Evolutionary conservation across 192 early-diverging fungal genomes (phyloP).

Genomic region (Coemansia sp.): DNA sequence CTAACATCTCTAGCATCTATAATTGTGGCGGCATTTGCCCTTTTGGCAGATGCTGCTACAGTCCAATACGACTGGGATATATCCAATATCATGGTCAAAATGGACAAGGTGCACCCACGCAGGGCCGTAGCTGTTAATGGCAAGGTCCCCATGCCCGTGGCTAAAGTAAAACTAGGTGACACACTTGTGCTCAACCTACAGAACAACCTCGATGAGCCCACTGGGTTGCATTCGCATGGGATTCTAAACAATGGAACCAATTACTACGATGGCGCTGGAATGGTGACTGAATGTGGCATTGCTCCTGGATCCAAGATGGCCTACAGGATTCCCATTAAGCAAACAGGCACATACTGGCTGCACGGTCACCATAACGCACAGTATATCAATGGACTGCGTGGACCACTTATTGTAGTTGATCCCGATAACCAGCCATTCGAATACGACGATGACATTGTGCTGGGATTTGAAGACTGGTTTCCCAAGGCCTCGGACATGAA

Average conservation of each 20-base stretch:
- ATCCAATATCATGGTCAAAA: slow-evolving; percentile 55
- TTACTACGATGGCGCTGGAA: slow-evolving; percentile 65
- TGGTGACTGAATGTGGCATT: slow-evolving; percentile 73
- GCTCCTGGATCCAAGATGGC: slow-evolving; percentile 56
- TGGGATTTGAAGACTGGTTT: slow-evolving; percentile 71
- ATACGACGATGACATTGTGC: slow-evolving; percentile 66
- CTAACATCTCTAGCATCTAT: no score
- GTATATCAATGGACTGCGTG: slow-evolving; percentile 76
- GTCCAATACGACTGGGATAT: slow-evolving; percentile 64
- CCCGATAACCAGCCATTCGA: slow-evolving; percentile 51
- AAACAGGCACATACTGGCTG: slow-evolving; percentile 83
- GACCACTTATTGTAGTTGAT: slow-evolving; percentile 64
- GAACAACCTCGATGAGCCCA: slow-evolving; percentile 56
- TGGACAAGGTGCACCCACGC: slow-evolving; percentile 58
- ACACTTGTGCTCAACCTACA: slow-evolving; percentile 30
- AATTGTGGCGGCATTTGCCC: no score
- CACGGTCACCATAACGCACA: slow-evolving; percentile 66
- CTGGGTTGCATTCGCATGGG: slow-evolving; percentile 71
- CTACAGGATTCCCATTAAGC: slow-evolving; percentile 63
- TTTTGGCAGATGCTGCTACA: background rate
- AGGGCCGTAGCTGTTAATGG: slow-evolving; percentile 62
- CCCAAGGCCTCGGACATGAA: slow-evolving; percentile 22
- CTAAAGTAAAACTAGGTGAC: slow-evolving; percentile 14
- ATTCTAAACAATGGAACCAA: slow-evolving; percentile 68
- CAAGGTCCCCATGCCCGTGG: slow-evolving; percentile 53